phyloP scores from a whole-genome alignment of 768 basidiomycete species.

The Lactarius quietus region DNA sequence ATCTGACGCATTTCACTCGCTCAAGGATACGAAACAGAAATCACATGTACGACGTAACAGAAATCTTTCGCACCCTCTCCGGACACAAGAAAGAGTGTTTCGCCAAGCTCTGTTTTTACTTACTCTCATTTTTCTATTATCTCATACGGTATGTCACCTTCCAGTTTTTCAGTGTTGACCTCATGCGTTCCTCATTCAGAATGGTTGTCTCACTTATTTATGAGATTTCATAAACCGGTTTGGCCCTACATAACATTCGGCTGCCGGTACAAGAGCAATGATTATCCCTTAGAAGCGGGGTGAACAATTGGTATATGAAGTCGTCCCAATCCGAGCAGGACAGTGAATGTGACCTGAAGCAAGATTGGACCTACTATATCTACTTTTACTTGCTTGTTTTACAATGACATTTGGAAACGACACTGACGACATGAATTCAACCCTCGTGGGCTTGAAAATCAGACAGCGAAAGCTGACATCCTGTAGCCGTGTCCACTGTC shows the following conservation, averaged over 20 bases:
- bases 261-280: neutral
- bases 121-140: conserved; percentile 89
- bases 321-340: conserved; percentile 10
- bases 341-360: conserved; percentile 7
- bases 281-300: neutral
- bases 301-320: conserved; percentile 5
- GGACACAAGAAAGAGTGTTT: conserved; percentile 97
- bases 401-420: conserved; percentile 21
- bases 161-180: neutral
- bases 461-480: neutral
- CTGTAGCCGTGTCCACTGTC: neutral
- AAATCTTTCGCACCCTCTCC: conserved; percentile 93
- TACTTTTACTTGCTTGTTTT: conserved; percentile 28
- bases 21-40: conserved; percentile 83
- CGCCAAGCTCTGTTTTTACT: conserved; percentile 91
- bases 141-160: conserved; percentile 68
- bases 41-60: conserved; percentile 99
- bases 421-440: neutral
- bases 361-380: conserved; percentile 23
- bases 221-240: conserved; percentile 35
- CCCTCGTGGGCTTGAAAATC: neutral
- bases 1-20: conserved; percentile 1
- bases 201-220: conserved; percentile 54
- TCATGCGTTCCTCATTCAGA: conserved; percentile 29
- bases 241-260: neutral